Evolutionary conservation across 805 yeast species (phyloP).

Genomic region (Saccharomycopsis capsularis): DNA sequence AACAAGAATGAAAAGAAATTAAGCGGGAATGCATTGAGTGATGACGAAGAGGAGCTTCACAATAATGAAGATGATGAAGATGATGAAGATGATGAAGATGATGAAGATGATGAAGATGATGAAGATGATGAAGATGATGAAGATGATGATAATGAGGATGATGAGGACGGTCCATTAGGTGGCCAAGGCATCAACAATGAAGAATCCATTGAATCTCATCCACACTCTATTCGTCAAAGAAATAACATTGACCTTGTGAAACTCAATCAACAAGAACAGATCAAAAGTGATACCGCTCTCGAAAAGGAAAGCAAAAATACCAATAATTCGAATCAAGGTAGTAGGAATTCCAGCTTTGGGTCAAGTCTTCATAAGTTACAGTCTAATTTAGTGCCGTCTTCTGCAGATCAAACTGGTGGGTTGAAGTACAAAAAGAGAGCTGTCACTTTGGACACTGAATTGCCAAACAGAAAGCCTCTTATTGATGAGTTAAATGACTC

Average conservation of each 20-base stretch:
- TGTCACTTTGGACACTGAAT: constrained; percentile 38
- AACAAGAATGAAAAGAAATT: background rate
- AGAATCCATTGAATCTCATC: constrained; percentile 2
- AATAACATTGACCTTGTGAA: background rate
- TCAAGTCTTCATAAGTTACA: constrained; percentile 1
- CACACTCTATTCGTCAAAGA: no score
- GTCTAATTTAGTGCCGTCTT: constrained; percentile 31
- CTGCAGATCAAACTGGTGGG: constrained; percentile 32
- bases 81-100: constrained; percentile 21
- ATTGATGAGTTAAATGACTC: constrained; percentile 24
- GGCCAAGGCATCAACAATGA: constrained; percentile 4
- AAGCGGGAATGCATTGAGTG: constrained; percentile 24
- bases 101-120: constrained; percentile 18
- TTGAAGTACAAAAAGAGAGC: constrained; percentile 37
- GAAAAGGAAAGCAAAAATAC: background rate
- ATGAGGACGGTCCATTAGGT: constrained; percentile 24
- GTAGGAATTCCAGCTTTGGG: constrained; percentile 28
- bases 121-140: constrained; percentile 6
- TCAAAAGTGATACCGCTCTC: background rate
- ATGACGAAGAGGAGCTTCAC: constrained; percentile 23
- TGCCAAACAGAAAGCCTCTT: constrained; percentile 23
- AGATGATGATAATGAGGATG: constrained; percentile 16
- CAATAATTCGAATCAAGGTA: constrained; percentile 29
- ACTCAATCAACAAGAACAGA: background rate
- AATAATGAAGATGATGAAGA: constrained; percentile 23